Evolutionary conservation across 352 stramenopile species (phyloP), one percentile per base, ranked within the genome.

Genomic region (Pythium brassicae): DNA sequence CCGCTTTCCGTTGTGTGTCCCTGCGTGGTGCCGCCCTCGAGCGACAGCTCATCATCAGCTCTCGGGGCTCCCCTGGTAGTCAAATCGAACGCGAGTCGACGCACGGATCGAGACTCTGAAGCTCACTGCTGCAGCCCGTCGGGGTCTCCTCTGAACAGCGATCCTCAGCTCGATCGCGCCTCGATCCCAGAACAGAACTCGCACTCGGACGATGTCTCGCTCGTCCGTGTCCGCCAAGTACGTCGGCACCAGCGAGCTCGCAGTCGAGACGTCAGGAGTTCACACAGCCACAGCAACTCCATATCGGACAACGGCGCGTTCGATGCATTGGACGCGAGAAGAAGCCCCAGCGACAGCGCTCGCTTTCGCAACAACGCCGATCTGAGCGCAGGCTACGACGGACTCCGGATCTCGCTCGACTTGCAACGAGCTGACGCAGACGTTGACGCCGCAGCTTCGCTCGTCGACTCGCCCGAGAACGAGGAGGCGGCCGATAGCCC

Each of bases 361-460:
- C 22, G 40, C 14, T 5, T 12, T 2, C 29, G 39, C 22, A 62
- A 39, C 27, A 39, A 56, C 25, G 20, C 12, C 1, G 26, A 56
- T 1, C 32, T 32, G 32, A 37, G 32, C 35, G 37, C 10, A 23
- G 27, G 14, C 19, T 37, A 26, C 19, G 32, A 39, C 22, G n/a
- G 14, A 20, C 39, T 51, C 26, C 37, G 37, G 19, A 49, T 54
- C 32, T n/a, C 57, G n/a, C 27, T 44, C 25, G 51, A 50, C 26
- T 19, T 43, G 25, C 71, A 56, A 51, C 52, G 66, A 61, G 58
- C 43, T 5, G 66, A 74, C 39, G 72, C 63, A 15, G 71, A 76
- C 29, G 72, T 60, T 15, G 71, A 76, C 29, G 68, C 56, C 0
- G 62, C 63, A n/a, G 66, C 71, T 14, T 69, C 66, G 4, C 37